phyloP scores from a whole-genome alignment of 768 basidiomycete genomes.

The Daedalea quercina region DNA sequence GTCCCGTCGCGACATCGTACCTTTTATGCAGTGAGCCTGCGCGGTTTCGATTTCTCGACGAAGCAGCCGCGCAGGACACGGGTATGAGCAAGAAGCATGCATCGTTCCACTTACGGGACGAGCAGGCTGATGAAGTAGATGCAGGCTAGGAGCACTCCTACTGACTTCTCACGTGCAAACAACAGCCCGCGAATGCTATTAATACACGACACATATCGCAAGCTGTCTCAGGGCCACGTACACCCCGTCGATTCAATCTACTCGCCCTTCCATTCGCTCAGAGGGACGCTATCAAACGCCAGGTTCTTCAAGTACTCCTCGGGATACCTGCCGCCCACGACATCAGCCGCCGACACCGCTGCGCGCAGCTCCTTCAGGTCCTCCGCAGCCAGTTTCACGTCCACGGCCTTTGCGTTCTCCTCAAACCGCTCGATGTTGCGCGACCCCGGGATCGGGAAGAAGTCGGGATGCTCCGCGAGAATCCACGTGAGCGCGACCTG shows the following conservation, averaged over 20 bases:
- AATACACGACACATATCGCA: background rate
- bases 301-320: background rate
- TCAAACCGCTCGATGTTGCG: constrained; percentile 8
- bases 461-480: constrained; percentile 25
- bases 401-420: constrained; percentile 3
- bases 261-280: constrained; percentile 4
- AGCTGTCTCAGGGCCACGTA: background rate
- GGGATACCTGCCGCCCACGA: background rate
- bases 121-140: too few species aligned
- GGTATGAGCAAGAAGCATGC: too few species aligned
- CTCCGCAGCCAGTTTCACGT: background rate
- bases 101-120: too few species aligned
- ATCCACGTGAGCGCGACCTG: constrained; percentile 30
- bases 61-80: too few species aligned
- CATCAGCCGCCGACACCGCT: background rate
- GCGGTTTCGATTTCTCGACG: too few species aligned
- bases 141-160: too few species aligned
- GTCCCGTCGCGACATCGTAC: too few species aligned
- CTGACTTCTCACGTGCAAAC: too few species aligned
- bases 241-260: background rate
- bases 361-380: constrained; percentile 1
- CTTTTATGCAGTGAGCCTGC: too few species aligned
- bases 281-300: background rate
- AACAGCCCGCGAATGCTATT: too few species aligned
- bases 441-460: constrained; percentile 11